Conservation (phyloP, 345 rosid genomes). For the Tarenaya hassleriana region DNA sequence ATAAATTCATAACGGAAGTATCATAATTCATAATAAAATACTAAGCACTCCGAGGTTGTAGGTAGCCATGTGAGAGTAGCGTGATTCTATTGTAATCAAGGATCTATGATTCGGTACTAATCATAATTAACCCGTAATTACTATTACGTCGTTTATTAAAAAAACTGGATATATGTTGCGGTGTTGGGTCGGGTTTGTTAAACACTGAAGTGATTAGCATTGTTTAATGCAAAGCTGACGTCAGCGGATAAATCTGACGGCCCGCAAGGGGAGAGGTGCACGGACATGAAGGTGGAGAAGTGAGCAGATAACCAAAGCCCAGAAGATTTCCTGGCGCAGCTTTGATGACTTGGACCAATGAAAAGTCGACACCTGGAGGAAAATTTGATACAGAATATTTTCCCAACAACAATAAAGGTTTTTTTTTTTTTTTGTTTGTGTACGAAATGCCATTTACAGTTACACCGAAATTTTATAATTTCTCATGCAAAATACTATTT, state of each 20-base stretch:
- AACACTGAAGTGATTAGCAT: no score
- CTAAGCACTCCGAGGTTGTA: constrained; percentile 8
- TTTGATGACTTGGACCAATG: constrained; percentile 19
- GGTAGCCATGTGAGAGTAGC: constrained; percentile 30
- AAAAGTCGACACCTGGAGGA: constrained; percentile 14
- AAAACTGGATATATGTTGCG: no score
- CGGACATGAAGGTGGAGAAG: not conserved
- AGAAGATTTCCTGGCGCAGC: constrained; percentile 23
- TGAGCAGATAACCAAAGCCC: constrained; percentile 8
- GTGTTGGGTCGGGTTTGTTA: no score
- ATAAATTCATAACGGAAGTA: constrained; percentile 27
- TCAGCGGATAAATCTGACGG: constrained; percentile 24
- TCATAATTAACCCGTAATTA: no score
- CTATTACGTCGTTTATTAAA: no score
- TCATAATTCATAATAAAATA: constrained; percentile 1
- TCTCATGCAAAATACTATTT: no score
- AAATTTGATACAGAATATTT: constrained; percentile 23
- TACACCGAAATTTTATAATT: no score
- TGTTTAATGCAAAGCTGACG: no score
- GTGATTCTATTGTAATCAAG: constrained; percentile 21
- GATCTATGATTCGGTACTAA: constrained; percentile 10
- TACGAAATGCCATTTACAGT: constrained; percentile 30
- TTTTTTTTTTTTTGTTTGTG: constrained; percentile 32
- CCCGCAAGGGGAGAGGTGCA: constrained; percentile 2
- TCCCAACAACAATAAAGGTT: constrained; percentile 31